These are phyloP conservation scores for Termitomyces eurrhizus DNA, from an alignment of 768 basidiomycete species.

Conservation along the genomic window DNA sequence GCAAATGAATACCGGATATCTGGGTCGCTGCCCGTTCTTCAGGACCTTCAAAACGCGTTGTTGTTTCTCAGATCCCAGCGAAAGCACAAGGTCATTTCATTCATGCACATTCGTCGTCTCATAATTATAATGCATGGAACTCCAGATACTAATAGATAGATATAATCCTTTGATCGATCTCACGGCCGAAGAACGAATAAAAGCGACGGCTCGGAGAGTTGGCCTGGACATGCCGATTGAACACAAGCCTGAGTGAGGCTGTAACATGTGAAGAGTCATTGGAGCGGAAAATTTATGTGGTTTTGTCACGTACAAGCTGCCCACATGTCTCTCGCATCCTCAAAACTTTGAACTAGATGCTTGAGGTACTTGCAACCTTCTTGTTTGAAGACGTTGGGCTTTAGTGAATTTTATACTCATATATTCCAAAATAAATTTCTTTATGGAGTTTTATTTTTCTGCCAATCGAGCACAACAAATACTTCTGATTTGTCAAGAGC, in stretches of 20 bases:
- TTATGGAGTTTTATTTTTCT: background rate
- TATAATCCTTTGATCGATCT: constrained; percentile 87
- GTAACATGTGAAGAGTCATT: background rate
- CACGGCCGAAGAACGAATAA: constrained; percentile 73
- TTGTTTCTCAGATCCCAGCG: constrained; percentile 72
- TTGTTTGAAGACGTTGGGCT: background rate
- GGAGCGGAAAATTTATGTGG: background rate
- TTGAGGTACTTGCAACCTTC: background rate
- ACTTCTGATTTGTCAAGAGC: too few species aligned
- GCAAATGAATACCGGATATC: constrained; percentile 38
- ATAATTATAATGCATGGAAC: background rate
- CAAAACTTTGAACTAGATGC: background rate
- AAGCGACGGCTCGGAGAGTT: constrained; percentile 83
- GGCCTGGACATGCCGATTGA: constrained; percentile 78
- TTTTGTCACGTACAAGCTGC: background rate
- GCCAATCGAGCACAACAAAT: background rate
- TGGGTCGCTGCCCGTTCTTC: constrained; percentile 25
- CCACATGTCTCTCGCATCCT: background rate
- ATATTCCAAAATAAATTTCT: background rate
- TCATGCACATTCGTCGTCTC: background rate
- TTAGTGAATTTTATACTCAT: background rate
- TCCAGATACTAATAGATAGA: constrained; percentile 71
- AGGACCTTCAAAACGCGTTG: constrained; percentile 55
- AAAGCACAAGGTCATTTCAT: constrained; percentile 62
- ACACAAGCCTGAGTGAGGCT: constrained; percentile 22